Conservation (phyloP, 495 filamentous ascomycete genomes). For the Daldinia loculata region DNA sequence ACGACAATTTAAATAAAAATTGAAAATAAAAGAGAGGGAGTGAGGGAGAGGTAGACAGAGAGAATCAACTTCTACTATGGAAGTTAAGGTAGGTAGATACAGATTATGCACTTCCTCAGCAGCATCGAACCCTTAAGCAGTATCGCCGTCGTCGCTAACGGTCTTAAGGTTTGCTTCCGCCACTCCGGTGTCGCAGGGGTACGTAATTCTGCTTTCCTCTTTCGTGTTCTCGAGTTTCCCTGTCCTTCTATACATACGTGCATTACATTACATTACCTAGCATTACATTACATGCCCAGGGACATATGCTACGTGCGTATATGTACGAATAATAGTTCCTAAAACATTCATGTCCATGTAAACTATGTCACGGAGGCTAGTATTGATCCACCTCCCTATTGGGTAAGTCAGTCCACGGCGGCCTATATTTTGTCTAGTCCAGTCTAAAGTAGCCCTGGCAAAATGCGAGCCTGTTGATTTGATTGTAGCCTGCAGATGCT, state of each 20-base stretch:
- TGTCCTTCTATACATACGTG: not conserved
- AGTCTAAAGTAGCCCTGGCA: not conserved
- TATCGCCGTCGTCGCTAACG: not conserved
- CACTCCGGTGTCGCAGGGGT: constrained; percentile 10
- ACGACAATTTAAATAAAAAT: no score
- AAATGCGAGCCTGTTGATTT: not conserved
- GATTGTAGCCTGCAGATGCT: not conserved
- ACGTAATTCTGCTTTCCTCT: constrained; percentile 1
- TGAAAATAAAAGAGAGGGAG: no score
- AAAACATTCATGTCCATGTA: not conserved
- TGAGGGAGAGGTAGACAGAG: no score
- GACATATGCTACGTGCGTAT: not conserved
- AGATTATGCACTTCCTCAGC: not conserved
- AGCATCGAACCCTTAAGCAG: not conserved
- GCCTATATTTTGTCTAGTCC: not conserved
- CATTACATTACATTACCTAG: not conserved
- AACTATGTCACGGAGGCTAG: not conserved
- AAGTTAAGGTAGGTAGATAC: not conserved
- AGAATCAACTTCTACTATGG: no score
- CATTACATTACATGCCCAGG: not conserved
- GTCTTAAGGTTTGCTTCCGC: not conserved
- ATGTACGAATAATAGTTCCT: constrained; percentile 3
- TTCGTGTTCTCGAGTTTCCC: not conserved
- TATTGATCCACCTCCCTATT: not conserved
- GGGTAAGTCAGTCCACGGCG: not conserved